Evolutionary conservation across 257 asterid genomes (phyloP).

Genomic region (Solanum chmielewskii): DNA sequence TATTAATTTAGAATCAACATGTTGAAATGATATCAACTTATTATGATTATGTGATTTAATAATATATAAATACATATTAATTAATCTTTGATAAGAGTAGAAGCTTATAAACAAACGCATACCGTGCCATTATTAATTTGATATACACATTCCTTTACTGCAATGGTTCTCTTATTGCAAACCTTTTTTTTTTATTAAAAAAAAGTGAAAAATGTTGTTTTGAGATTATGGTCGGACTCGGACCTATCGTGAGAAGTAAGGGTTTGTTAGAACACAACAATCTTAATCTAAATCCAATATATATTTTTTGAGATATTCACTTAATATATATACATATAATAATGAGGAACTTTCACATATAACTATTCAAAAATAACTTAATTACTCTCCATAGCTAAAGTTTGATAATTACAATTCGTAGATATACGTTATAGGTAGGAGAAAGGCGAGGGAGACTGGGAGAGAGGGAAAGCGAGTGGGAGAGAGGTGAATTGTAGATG

Average conservation of each 20-base stretch:
- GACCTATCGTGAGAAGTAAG: background rate
- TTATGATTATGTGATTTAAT: background rate
- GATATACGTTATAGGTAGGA: too few species aligned
- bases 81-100: background rate
- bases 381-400: too few species aligned
- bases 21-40: background rate
- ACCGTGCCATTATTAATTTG: background rate
- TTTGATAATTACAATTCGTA: too few species aligned
- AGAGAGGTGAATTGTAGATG: too few species aligned
- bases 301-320: background rate
- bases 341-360: too few species aligned
- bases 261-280: background rate
- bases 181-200: accelerated
- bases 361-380: too few species aligned
- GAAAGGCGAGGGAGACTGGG: too few species aligned
- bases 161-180: background rate
- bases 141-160: background rate
- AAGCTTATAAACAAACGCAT: background rate
- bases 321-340: background rate
- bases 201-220: background rate
- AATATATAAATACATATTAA: background rate
- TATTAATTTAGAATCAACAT: background rate
- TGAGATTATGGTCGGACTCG: background rate
- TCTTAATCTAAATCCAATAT: background rate
- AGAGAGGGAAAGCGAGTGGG: too few species aligned